phyloP scores from a whole-genome alignment of 176 grass and related monocot genomes.

The Zea luxurians region DNA sequence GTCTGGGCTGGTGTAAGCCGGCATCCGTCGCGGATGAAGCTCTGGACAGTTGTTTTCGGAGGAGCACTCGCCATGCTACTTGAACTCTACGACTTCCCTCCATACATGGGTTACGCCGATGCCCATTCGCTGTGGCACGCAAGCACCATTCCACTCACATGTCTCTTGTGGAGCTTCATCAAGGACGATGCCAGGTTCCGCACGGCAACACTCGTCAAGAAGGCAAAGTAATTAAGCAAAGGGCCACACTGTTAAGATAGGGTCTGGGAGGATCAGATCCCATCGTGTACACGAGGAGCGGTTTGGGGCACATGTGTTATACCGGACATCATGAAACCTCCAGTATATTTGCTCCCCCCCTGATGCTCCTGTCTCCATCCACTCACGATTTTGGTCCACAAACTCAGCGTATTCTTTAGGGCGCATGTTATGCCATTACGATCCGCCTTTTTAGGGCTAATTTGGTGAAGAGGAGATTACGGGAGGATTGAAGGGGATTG shows the following conservation, averaged over 20 bases:
- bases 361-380: neutral
- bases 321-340: neutral
- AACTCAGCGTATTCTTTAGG: neutral
- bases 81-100: slow-evolving; percentile 81
- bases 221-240: slow-evolving; percentile 36
- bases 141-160: slow-evolving; percentile 47
- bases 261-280: neutral
- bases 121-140: slow-evolving; percentile 69
- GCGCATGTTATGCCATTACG: neutral
- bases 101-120: slow-evolving; percentile 73
- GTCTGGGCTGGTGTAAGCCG: slow-evolving; percentile 48
- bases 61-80: slow-evolving; percentile 62
- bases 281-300: neutral
- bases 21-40: slow-evolving; percentile 75
- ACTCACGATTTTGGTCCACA: neutral
- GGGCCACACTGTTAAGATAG: neutral
- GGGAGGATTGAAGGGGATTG: too few relatives aligned
- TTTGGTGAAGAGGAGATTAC: too few relatives aligned
- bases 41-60: slow-evolving; percentile 46
- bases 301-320: neutral
- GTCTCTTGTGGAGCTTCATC: slow-evolving; percentile 56
- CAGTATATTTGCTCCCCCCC: neutral
- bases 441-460: neutral
- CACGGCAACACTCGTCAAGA: slow-evolving; percentile 41
- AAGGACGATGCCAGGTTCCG: slow-evolving; percentile 43